Evolutionary conservation across 208 protist genomes (phyloP).

Genomic region (Leishmania gerbilli): DNA sequence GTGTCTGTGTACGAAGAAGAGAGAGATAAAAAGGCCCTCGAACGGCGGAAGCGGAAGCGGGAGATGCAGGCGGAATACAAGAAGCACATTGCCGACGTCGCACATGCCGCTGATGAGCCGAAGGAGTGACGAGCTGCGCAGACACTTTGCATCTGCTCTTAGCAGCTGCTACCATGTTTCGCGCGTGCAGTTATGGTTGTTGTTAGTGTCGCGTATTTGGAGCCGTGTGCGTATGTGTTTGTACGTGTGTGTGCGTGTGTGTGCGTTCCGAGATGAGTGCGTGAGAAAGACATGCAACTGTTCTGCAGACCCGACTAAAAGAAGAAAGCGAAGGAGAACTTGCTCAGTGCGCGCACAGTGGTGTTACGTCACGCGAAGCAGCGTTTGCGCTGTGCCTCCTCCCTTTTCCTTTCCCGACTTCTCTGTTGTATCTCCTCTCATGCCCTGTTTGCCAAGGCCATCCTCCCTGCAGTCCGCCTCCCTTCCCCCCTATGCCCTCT

Average conservation of each 20-base stretch:
- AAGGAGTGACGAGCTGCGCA: not conserved
- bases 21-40: conserved; percentile 71
- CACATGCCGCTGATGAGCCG: conserved; percentile 21
- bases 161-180: not conserved
- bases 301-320: not conserved
- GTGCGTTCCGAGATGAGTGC: conserved; percentile 4
- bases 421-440: not conserved
- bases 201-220: not conserved
- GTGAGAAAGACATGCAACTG: not conserved
- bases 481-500: not conserved
- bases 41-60: conserved; percentile 75
- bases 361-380: not conserved
- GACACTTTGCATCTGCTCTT: conserved; percentile 1
- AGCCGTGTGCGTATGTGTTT: not conserved
- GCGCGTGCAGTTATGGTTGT: not conserved
- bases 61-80: conserved; percentile 84
- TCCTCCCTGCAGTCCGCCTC: not conserved
- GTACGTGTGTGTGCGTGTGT: not conserved
- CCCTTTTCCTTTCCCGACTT: not conserved
- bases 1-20: conserved; percentile 86
- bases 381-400: not conserved
- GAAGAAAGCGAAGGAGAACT: not conserved
- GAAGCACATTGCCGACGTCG: conserved; percentile 59
- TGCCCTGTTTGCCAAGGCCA: not conserved
- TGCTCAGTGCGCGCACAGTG: not conserved